Percentiles rank a stretch among this genome's conserved stretches.
phyloP scores from a whole-genome alignment of 805 yeast genomes.

The Candida stauntonica region DNA sequence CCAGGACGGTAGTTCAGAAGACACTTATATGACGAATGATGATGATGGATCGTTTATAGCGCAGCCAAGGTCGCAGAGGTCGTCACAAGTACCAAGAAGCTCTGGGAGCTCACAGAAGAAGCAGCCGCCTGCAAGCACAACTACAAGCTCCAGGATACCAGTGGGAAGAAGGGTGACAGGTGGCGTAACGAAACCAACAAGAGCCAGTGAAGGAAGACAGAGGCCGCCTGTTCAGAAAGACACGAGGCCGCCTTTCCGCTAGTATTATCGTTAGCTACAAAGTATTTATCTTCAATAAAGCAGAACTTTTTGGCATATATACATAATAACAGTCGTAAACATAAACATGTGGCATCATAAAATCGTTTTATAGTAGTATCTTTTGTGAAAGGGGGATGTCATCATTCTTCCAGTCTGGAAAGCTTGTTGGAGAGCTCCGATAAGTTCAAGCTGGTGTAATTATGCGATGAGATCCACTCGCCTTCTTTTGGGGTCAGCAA shows the following conservation, averaged over 20 bases:
- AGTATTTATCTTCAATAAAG: too few relatives aligned
- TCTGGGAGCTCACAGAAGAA: neutral
- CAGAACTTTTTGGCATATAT: too few relatives aligned
- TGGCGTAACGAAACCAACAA: conserved; percentile 20
- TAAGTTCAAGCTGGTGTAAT: conserved; percentile 19
- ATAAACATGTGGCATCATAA: neutral
- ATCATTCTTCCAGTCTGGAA: conserved; percentile 11
- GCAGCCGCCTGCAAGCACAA: neutral
- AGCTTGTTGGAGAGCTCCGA: conserved; percentile 19
- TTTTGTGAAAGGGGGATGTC: too few relatives aligned
- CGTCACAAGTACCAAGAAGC: neutral
- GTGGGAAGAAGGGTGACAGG: conserved; percentile 11
- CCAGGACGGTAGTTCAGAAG: conserved; percentile 20
- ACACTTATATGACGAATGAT: conserved; percentile 31
- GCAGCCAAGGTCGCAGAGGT: conserved; percentile 21
- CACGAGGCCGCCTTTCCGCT: conserved; percentile 26
- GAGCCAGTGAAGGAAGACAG: conserved; percentile 22
- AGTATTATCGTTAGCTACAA: too few relatives aligned
- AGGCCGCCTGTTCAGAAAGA: conserved; percentile 13
- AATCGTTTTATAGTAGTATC: neutral
- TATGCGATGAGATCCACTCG: conserved; percentile 14
- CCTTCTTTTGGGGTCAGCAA: conserved; percentile 14
- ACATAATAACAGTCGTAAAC: neutral
- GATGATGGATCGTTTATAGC: conserved; percentile 29
- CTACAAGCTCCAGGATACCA: conserved; percentile 9